These are phyloP conservation scores for Annulohypoxylon moriforme DNA, from an alignment of 495 filamentous ascomycete genomes.

Conservation along the genomic window DNA sequence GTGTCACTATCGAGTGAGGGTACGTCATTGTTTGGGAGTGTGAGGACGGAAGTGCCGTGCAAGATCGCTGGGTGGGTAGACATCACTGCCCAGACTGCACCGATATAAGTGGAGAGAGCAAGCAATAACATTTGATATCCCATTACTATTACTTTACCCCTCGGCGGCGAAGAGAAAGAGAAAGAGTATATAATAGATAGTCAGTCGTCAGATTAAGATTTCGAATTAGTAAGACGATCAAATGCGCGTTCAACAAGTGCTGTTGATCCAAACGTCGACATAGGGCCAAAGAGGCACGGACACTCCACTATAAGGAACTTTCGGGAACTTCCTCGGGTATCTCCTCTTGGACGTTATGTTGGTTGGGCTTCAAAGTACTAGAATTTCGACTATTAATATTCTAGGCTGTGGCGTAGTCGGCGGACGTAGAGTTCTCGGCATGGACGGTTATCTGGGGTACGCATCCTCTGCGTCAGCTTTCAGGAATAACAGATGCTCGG, in stretches of 20 bases:
- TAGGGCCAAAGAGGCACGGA: background rate
- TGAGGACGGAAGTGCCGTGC: background rate
- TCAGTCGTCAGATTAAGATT: background rate
- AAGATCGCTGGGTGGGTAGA: background rate
- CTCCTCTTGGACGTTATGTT: background rate
- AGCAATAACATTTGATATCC: background rate
- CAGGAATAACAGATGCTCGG: background rate
- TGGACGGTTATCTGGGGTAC: constrained; percentile 1
- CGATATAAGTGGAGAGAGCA: background rate
- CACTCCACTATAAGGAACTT: background rate
- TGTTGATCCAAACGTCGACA: background rate
- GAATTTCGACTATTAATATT: background rate
- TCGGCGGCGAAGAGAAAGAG: background rate
- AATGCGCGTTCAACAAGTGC: background rate
- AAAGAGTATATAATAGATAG: background rate
- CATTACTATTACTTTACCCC: background rate
- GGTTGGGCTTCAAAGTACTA: background rate
- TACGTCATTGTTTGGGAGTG: background rate
- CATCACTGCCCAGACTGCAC: background rate
- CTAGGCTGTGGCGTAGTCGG: background rate
- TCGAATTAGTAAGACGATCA: background rate
- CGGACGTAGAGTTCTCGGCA: background rate
- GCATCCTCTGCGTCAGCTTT: constrained; percentile 2
- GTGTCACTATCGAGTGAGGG: background rate
- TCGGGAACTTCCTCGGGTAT: background rate